phyloP scores from a whole-genome alignment of 495 filamentous ascomycete genomes.

The Podospora sp. region DNA sequence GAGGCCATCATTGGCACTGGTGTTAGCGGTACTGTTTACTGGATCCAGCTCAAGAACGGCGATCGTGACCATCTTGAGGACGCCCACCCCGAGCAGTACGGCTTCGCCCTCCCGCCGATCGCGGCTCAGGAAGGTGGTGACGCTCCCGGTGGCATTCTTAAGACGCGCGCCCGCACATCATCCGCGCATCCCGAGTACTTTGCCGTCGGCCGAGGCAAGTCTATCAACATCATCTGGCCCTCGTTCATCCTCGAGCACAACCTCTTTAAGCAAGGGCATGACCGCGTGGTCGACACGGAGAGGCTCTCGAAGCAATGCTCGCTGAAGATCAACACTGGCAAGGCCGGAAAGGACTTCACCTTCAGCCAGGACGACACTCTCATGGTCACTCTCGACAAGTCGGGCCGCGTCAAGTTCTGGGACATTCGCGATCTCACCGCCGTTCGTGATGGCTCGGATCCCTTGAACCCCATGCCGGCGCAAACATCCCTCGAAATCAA shows the following conservation, averaged over 20 bases:
- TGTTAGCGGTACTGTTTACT: slow-evolving; percentile 91
- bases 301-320: slow-evolving; percentile 83
- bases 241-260: slow-evolving; percentile 69
- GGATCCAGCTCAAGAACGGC: slow-evolving; percentile 72
- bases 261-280: slow-evolving; percentile 70
- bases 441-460: slow-evolving; percentile 55
- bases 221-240: slow-evolving; percentile 88
- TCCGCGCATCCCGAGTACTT: slow-evolving; percentile 88
- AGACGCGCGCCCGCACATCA: slow-evolving; percentile 90
- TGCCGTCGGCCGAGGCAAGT: slow-evolving; percentile 92
- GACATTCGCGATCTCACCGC: slow-evolving; percentile 79
- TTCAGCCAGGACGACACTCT: slow-evolving; percentile 96
- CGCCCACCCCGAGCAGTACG: slow-evolving; percentile 70
- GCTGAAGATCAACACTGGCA: slow-evolving; percentile 91
- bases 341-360: slow-evolving; percentile 96
- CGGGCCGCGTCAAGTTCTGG: slow-evolving; percentile 94
- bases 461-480: slow-evolving; percentile 51
- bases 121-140: slow-evolving; percentile 70
- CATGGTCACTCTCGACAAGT: slow-evolving; percentile 95
- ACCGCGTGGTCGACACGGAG: slow-evolving; percentile 77
- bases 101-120: slow-evolving; percentile 80
- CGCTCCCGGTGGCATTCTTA: slow-evolving; percentile 83
- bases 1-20: slow-evolving; percentile 90
- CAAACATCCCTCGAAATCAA: slow-evolving; percentile 69
- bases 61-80: slow-evolving; percentile 74